Percentiles rank a stretch among this genome's conserved stretches.
Evolutionary conservation across 495 filamentous ascomycete genomes (phyloP).

Genomic region (Diplogelasinospora grovesii): DNA sequence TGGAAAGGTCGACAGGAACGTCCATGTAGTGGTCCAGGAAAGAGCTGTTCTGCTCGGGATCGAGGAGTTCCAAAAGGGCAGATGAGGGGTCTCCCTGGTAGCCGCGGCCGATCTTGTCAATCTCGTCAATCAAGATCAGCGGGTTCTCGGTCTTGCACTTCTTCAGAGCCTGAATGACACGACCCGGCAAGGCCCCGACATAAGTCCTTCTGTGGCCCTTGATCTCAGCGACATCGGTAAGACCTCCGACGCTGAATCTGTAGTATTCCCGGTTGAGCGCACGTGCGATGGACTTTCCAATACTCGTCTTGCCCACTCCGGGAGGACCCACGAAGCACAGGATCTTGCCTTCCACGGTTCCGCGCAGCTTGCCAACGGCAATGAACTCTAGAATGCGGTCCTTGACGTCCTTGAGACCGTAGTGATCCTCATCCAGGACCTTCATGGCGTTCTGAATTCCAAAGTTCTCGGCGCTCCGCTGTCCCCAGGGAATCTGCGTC

Average conservation of each 20-base stretch:
- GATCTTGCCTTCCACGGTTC: slow-evolving; percentile 98
- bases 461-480: slow-evolving; percentile 93
- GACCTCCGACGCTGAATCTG: slow-evolving; percentile 92
- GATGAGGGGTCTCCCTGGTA: slow-evolving; percentile 96
- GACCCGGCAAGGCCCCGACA: slow-evolving; percentile 89
- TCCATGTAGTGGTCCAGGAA: slow-evolving; percentile 99
- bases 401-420: slow-evolving; percentile 97
- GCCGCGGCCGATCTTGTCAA: slow-evolving; percentile 95
- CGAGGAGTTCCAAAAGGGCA: slow-evolving; percentile 86
- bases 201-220: slow-evolving; percentile 97
- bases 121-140: slow-evolving; percentile 90
- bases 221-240: slow-evolving; percentile 98
- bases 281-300: slow-evolving; percentile 94
- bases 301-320: slow-evolving; percentile 94
- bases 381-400: slow-evolving; percentile 99
- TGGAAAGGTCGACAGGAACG: slow-evolving; percentile 94
- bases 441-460: slow-evolving; percentile 82
- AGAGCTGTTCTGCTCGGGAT: slow-evolving; percentile 95
- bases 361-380: slow-evolving; percentile 93
- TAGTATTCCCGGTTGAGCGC: slow-evolving; percentile 95
- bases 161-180: slow-evolving; percentile 97
- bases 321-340: slow-evolving; percentile 96
- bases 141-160: slow-evolving; percentile 99
- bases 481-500: slow-evolving; percentile 96
- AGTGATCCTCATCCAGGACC: slow-evolving; percentile 94